Conservation (phyloP, 139 green algal genomes). For the Tetraselmis chui region DNA sequence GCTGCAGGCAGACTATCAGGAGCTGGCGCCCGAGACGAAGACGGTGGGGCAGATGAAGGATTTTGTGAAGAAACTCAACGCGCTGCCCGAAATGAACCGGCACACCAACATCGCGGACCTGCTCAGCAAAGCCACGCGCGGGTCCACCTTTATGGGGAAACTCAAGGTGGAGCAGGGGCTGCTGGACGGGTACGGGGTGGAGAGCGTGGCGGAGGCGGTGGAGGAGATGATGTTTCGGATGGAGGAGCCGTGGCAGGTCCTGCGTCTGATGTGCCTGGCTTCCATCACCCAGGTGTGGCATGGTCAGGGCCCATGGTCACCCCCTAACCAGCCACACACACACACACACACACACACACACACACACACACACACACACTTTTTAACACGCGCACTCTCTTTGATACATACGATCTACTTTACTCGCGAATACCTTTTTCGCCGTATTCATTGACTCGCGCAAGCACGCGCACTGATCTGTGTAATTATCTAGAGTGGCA, state of each 20-base stretch:
- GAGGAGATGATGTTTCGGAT: conserved; percentile 67
- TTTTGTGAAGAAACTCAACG: conserved; percentile 53
- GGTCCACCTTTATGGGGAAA: conserved; percentile 25
- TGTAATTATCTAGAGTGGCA: too few relatives aligned
- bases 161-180: conserved; percentile 59
- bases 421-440: too few relatives aligned
- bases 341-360: too few relatives aligned
- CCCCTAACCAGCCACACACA: too few relatives aligned
- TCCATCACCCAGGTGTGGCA: conserved; percentile 43
- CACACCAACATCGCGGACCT: conserved; percentile 35
- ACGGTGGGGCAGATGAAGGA: conserved; percentile 39
- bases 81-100: conserved; percentile 39
- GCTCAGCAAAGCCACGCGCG: conserved; percentile 13
- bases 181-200: conserved; percentile 51
- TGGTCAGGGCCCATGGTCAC: too few relatives aligned
- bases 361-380: too few relatives aligned
- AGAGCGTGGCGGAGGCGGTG: conserved; percentile 24
- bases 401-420: too few relatives aligned
- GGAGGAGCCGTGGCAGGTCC: conserved; percentile 49
- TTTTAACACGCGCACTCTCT: too few relatives aligned
- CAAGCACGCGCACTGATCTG: too few relatives aligned
- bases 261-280: conserved; percentile 78
- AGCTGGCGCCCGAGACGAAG: conserved; percentile 11
- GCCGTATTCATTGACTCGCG: too few relatives aligned
- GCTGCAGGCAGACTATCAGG: conserved; percentile 36